Evolutionary conservation across 768 basidiomycete species (phyloP).

Genomic region (Suillus alpinus): DNA sequence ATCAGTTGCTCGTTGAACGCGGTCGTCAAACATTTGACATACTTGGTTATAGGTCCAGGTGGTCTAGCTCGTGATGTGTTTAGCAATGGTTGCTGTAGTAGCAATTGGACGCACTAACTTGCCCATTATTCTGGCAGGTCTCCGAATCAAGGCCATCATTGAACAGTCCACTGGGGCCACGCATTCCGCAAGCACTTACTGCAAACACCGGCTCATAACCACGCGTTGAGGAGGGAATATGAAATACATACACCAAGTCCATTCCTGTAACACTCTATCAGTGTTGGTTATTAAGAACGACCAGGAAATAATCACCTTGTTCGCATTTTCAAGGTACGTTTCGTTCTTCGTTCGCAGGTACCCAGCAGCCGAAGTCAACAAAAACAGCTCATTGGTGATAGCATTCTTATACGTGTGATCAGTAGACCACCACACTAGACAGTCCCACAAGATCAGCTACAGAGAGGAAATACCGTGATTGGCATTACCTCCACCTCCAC

Average conservation of each 20-base stretch:
- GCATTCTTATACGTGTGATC: constrained; percentile 58
- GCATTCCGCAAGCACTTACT: constrained; percentile 30
- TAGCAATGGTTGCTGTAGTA: not conserved
- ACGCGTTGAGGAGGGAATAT: not conserved
- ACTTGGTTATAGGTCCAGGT: constrained; percentile 64
- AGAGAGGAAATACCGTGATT: not conserved
- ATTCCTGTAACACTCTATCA: constrained; percentile 15
- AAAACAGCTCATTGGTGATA: constrained; percentile 58
- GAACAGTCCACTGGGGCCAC: constrained; percentile 26
- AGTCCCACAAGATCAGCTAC: not conserved
- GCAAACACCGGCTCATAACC: not conserved
- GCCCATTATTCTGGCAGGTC: constrained; percentile 29
- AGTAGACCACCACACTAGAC: constrained; percentile 54
- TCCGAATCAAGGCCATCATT: constrained; percentile 25
- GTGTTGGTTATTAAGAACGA: not conserved
- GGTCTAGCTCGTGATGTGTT: constrained; percentile 30
- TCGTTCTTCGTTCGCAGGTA: constrained; percentile 36
- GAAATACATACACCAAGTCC: constrained; percentile 27
- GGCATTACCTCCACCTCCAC: constrained; percentile 47
- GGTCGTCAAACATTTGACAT: constrained; percentile 1
- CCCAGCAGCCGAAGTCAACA: constrained; percentile 47
- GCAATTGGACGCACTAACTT: constrained; percentile 10
- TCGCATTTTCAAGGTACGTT: constrained; percentile 47
- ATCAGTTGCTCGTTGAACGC: not conserved
- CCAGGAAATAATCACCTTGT: constrained; percentile 31